phyloP scores from a whole-genome alignment of 176 grass and related monocot genomes.

The Raddia guianensis region DNA sequence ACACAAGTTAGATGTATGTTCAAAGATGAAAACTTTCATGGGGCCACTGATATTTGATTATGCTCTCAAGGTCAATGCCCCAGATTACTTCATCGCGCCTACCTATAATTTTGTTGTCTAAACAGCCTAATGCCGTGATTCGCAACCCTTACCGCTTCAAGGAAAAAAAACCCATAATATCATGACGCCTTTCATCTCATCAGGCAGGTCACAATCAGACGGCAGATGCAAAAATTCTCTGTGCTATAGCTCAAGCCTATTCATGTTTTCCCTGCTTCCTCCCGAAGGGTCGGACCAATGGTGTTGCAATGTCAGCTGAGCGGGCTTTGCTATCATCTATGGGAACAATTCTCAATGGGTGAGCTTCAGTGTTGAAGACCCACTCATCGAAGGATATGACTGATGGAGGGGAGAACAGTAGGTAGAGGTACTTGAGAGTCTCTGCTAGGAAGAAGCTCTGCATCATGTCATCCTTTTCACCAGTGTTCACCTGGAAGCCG shows the following conservation, averaged over 20 bases:
- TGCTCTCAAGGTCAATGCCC: constrained; percentile 26
- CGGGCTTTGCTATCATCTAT: constrained; percentile 37
- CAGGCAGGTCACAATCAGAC: constrained; percentile 40
- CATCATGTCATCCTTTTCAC: constrained; percentile 95
- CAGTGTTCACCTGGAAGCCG: constrained; percentile 72
- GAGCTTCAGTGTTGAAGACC: constrained; percentile 99
- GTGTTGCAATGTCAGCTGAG: constrained; percentile 26
- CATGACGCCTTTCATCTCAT: constrained; percentile 28
- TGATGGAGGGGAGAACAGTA: constrained; percentile 93
- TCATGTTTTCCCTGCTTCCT: constrained; percentile 75
- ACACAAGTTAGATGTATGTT: constrained; percentile 47
- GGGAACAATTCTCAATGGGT: constrained; percentile 83
- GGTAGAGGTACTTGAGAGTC: constrained; percentile 95
- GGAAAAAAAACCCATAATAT: constrained; percentile 16
- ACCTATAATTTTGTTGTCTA: constrained; percentile 41
- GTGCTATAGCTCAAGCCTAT: constrained; percentile 32
- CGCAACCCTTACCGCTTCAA: constrained; percentile 24
- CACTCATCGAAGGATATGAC: constrained; percentile 90
- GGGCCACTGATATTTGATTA: constrained; percentile 34
- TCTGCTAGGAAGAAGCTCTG: constrained; percentile 98
- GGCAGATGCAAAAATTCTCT: constrained; percentile 43
- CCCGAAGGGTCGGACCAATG: constrained; percentile 52
- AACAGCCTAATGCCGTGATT: constrained; percentile 36
- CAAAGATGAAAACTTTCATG: constrained; percentile 43
- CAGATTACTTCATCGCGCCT: constrained; percentile 28